Conservation (phyloP, 140 eudicot genomes). For the Cichorium intybus region DNA sequence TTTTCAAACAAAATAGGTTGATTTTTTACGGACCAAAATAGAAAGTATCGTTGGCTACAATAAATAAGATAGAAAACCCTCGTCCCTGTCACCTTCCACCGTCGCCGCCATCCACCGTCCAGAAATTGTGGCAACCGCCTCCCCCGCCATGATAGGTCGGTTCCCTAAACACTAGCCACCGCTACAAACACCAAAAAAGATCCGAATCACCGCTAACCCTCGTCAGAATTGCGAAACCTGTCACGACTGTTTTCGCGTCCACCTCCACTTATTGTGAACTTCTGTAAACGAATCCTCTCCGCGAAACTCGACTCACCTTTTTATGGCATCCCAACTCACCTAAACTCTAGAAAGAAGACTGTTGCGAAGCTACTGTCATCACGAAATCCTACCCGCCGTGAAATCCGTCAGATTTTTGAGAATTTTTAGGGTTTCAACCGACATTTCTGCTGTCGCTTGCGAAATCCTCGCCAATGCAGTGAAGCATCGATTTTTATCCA, state of each 20-base stretch:
- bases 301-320: not conserved
- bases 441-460: not conserved
- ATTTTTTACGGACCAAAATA: too few relatives aligned
- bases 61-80: too few relatives aligned
- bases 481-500: not conserved
- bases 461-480: not conserved
- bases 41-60: too few relatives aligned
- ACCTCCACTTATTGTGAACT: not conserved
- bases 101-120: not conserved
- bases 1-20: too few relatives aligned
- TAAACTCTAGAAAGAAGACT: not conserved
- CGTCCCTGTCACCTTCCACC: too few relatives aligned
- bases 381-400: not conserved
- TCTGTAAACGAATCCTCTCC: conserved; percentile 3
- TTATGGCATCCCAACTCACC: not conserved
- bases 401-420: not conserved
- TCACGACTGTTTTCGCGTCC: not conserved
- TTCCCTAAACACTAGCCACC: not conserved
- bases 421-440: not conserved
- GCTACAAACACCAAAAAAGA: not conserved
- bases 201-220: not conserved
- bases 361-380: not conserved
- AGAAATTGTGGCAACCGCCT: not conserved
- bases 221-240: not conserved
- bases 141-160: conserved; percentile 1